Evolutionary conservation across 2,329 filamentous ascomycete species (phyloP).

Genomic region (Hymenoscyphus fructigenus): DNA sequence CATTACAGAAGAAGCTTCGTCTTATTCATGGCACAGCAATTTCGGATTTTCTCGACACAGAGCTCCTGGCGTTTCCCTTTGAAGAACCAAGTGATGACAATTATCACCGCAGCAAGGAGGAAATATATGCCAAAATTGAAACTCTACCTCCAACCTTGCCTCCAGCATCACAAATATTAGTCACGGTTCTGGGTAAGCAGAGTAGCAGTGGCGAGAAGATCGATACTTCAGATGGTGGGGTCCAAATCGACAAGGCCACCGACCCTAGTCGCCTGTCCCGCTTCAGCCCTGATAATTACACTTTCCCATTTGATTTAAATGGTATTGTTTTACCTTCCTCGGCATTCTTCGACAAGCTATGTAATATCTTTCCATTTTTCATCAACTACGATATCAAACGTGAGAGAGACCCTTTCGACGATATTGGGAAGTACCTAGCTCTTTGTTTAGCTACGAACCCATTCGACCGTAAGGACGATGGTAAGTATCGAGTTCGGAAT

Average conservation of each 20-base stretch:
- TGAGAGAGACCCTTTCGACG: background rate
- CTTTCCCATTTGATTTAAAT: background rate
- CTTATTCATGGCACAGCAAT: background rate
- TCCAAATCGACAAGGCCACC: background rate
- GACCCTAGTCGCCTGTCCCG: background rate
- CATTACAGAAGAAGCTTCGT: background rate
- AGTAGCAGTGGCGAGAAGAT: too few relatives aligned
- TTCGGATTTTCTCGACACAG: background rate
- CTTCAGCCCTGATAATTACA: background rate
- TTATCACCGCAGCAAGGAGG: background rate
- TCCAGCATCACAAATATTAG: too few relatives aligned
- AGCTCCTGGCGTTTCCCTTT: background rate
- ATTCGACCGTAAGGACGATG: too few relatives aligned
- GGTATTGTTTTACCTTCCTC: background rate
- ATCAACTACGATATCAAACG: background rate
- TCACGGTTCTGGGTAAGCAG: too few relatives aligned
- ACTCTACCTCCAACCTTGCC: too few relatives aligned
- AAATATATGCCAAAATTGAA: too few relatives aligned
- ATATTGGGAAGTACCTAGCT: background rate
- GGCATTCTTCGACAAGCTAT: background rate
- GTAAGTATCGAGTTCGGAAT: background rate
- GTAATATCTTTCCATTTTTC: background rate
- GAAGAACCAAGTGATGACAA: background rate
- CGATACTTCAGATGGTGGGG: background rate
- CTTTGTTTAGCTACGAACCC: background rate